A percentile compares a stretch with the other conserved stretches of the same genome.
Conservation (phyloP, 129 eudicot species). For the Cynara cardunculus region DNA sequence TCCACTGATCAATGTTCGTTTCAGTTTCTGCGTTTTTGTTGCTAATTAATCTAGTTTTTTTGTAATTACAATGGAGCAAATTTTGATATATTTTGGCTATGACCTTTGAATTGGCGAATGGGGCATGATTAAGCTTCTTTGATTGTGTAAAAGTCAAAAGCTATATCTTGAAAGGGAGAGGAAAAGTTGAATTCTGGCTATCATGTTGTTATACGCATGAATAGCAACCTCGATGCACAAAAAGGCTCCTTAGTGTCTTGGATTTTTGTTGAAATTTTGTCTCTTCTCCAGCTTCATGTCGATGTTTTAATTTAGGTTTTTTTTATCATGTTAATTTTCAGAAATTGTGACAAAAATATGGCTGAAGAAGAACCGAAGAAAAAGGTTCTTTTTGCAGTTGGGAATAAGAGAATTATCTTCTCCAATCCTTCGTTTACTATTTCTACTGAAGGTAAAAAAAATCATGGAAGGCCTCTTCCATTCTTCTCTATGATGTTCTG, state of each 20-base stretch:
- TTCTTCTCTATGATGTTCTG: background rate
- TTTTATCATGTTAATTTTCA: constrained; percentile 12
- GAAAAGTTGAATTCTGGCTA: background rate
- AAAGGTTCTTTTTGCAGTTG: constrained; percentile 46
- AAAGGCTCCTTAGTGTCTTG: no score
- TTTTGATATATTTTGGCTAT: background rate
- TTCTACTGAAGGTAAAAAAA: constrained; percentile 52
- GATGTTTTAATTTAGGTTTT: background rate
- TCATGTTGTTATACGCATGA: background rate
- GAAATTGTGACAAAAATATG: constrained; percentile 29
- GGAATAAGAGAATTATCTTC: constrained; percentile 41
- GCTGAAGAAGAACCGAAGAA: constrained; percentile 47
- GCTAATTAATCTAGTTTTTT: background rate
- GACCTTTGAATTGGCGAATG: background rate
- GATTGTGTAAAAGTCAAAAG: background rate
- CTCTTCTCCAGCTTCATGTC: background rate
- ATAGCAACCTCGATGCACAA: no score
- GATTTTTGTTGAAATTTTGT: background rate
- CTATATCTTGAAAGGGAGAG: background rate
- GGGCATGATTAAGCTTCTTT: background rate
- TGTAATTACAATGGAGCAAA: background rate
- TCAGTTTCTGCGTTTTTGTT: background rate
- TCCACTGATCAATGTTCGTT: background rate
- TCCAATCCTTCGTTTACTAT: constrained; percentile 52
- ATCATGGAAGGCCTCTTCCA: background rate